phyloP scores from a whole-genome alignment of 352 stramenopile genomes.

The Phytophthora meadii region DNA sequence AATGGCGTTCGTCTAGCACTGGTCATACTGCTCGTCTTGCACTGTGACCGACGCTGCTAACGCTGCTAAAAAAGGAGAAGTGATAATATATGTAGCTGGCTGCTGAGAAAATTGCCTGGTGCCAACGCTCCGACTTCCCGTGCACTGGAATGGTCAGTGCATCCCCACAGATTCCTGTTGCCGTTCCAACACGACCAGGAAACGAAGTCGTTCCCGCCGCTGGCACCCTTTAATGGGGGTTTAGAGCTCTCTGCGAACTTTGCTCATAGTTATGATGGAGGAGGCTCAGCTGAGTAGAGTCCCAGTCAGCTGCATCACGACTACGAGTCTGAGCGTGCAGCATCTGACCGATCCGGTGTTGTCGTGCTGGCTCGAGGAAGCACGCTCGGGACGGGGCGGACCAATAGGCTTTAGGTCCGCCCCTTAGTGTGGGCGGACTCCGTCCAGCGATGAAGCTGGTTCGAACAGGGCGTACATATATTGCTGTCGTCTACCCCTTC shows the following conservation, averaged over 20 bases:
- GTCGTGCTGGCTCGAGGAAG: not conserved
- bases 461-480: too few species aligned
- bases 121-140: constrained; percentile 16
- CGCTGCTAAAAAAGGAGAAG: not conserved
- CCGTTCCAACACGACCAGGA: constrained; percentile 18
- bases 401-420: not conserved
- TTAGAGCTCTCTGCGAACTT: constrained; percentile 11
- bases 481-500: not conserved
- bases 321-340: not conserved
- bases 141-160: constrained; percentile 22
- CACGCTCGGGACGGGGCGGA: not conserved
- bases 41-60: not conserved
- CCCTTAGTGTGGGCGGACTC: too few species aligned
- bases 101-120: constrained; percentile 27
- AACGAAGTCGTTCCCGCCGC: constrained; percentile 18
- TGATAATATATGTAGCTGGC: constrained; percentile 1
- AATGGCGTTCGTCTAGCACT: constrained; percentile 15
- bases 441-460: too few species aligned
- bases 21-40: not conserved
- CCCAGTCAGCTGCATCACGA: too few species aligned
- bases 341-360: not conserved
- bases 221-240: constrained; percentile 27
- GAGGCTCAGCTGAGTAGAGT: not conserved
- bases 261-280: constrained; percentile 10
- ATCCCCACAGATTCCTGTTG: constrained; percentile 8